Conservation (phyloP, 202 grass and related monocot genomes). For the Panicum virgatum region DNA sequence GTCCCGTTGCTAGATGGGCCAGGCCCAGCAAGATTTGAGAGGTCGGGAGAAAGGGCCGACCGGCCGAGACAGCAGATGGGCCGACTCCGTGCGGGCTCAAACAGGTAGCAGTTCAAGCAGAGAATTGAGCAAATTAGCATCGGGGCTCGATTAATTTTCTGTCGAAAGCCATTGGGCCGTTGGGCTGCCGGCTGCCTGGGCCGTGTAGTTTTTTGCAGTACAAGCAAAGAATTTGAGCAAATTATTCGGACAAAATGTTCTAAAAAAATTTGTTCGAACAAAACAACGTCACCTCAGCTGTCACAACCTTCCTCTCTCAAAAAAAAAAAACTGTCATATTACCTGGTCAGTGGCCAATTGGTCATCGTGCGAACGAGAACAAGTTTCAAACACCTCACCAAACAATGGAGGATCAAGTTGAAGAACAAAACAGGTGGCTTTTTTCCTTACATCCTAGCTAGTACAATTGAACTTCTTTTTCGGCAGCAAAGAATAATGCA, state of each 20-base stretch:
- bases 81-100: neutral
- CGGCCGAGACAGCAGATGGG: neutral
- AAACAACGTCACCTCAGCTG: too few relatives aligned
- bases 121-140: too few relatives aligned
- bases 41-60: neutral
- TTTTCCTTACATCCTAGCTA: neutral
- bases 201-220: too few relatives aligned
- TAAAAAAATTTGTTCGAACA: too few relatives aligned
- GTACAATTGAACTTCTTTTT: neutral
- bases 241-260: too few relatives aligned
- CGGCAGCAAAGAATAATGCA: neutral
- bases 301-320: too few relatives aligned
- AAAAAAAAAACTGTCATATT: too few relatives aligned
- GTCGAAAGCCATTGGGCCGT: too few relatives aligned
- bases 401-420: neutral
- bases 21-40: neutral
- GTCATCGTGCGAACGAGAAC: neutral
- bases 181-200: too few relatives aligned
- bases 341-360: too few relatives aligned
- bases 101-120: neutral
- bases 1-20: neutral
- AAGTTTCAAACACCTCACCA: neutral
- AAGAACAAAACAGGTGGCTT: neutral
- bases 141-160: too few relatives aligned
- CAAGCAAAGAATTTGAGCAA: too few relatives aligned